Conservation (phyloP, 306 rosid genomes). For the Cicer cuneatum region DNA sequence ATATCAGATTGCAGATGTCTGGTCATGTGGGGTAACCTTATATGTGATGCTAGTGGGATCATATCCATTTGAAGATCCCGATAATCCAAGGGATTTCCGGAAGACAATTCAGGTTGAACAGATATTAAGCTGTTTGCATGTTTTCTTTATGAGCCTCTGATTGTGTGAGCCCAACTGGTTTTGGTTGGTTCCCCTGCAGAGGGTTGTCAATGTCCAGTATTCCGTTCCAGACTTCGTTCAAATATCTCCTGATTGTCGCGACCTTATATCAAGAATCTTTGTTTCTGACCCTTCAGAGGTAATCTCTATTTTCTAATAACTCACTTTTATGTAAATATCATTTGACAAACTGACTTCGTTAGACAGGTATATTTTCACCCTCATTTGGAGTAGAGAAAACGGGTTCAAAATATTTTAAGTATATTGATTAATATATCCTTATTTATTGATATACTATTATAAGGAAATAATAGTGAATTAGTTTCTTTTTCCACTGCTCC, state of each 20-base stretch:
- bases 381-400: too few species aligned
- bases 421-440: too few species aligned
- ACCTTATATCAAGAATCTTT: conserved; percentile 82
- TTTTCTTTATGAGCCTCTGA: conserved; percentile 31
- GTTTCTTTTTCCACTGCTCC: too few species aligned
- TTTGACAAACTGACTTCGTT: not conserved
- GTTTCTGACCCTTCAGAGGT: conserved; percentile 84
- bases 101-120: conserved; percentile 81
- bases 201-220: conserved; percentile 82
- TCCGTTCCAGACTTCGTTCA: conserved; percentile 76
- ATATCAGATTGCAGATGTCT: conserved; percentile 87
- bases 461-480: too few species aligned
- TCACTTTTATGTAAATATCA: conserved; percentile 11
- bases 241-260: conserved; percentile 75
- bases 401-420: too few species aligned
- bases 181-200: conserved; percentile 59
- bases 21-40: conserved; percentile 97
- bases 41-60: conserved; percentile 90
- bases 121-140: conserved; percentile 26
- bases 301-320: conserved; percentile 24
- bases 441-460: too few species aligned
- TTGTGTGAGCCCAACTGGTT: conserved; percentile 45
- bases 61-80: conserved; percentile 96
- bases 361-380: too few species aligned
- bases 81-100: conserved; percentile 82